Evolutionary conservation across 2,329 filamentous ascomycete species (phyloP), one percentile per base, ranked within the genome.

Genomic region (Pleomassaria siparia): DNA sequence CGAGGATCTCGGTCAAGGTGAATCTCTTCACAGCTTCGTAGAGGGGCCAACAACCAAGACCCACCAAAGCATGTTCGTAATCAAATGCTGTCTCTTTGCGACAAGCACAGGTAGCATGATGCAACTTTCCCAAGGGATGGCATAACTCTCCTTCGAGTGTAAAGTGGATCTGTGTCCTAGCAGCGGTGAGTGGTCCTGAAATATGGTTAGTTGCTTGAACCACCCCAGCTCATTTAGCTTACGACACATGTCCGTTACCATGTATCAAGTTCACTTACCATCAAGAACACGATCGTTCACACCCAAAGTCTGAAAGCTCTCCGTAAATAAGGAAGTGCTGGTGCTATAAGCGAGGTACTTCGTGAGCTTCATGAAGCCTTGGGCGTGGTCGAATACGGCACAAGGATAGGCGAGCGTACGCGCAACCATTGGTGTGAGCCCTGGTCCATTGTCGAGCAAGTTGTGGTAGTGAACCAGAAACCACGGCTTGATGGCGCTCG

Each of bases 361-460:
- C 18, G 56, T 59, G 9, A 55, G 40, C 30, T 56, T 53, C 51
- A 55, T 55, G 50, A 59, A 59, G 20, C 53, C 56, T 35, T 55
- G 54, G 3, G 53, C 51, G 32, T 56, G 51, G 26, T 53, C 48
- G 32, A 59, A 56, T 3, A 54, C 29, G 26, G 29, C 46, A 45
- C 56, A 56, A 2, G 56, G 53, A 16, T 50, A 50, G 6, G 48
- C 47, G 9, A 59, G 48, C 20, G 43, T 44, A 12, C 48, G 48
- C 11, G 56, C 54, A 6, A 48, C 28, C 39, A 49, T 44, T 3
- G 44, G 53, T 10, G 37, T 45, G 24, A 56, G 47, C 13, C 43
- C 46, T 3, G 36, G 36, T 29, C 50, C 53, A 4, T 47, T 46
- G 45, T 35, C 39, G 2, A 53, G 40, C 11, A 43, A 44, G 16